A percentile compares a stretch with the other conserved stretches of the same genome.
Evolutionary conservation across 2,329 filamentous ascomycete species (phyloP).

Genomic region (Graphilbum ipis-grandicollis): DNA sequence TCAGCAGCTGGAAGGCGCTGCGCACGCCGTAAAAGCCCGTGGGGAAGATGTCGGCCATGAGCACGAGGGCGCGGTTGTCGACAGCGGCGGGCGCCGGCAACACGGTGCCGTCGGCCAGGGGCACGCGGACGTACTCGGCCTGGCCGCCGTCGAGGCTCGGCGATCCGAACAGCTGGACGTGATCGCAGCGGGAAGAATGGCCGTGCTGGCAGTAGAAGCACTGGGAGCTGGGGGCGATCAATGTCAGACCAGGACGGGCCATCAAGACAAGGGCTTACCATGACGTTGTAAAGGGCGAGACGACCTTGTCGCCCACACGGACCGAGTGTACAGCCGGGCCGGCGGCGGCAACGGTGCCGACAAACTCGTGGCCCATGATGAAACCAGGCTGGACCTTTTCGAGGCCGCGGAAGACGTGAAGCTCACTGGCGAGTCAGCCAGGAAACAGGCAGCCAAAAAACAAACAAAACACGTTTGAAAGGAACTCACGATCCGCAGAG

Average conservation of each 20-base stretch:
- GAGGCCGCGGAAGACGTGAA: conserved; percentile 75
- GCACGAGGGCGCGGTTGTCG: conserved; percentile 55
- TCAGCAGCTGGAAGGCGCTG: conserved; percentile 54
- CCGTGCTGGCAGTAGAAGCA: conserved; percentile 77
- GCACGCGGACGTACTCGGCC: conserved; percentile 68
- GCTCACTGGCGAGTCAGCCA: conserved; percentile 37
- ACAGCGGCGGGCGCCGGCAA: conserved; percentile 56
- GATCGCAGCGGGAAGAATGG: conserved; percentile 59
- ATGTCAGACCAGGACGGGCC: not conserved
- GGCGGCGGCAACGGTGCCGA: conserved; percentile 51
- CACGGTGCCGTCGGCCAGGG: conserved; percentile 65
- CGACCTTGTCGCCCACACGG: conserved; percentile 58
- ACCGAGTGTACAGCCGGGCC: conserved; percentile 53
- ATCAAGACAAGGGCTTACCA: conserved; percentile 43
- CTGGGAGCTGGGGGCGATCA: conserved; percentile 32
- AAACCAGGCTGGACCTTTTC: conserved; percentile 48
- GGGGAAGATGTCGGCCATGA: conserved; percentile 91
- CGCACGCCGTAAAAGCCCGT: conserved; percentile 70
- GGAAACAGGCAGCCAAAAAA: no score
- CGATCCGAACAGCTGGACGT: conserved; percentile 54
- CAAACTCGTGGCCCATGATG: conserved; percentile 75
- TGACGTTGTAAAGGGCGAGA: conserved; percentile 68
- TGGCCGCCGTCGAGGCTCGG: conserved; percentile 57
- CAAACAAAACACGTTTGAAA: no score
- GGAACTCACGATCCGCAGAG: conserved; percentile 65